Evolutionary conservation across 78 protist genomes (phyloP), one percentile per base, ranked within the genome.

Genomic region (Dictyostelium citrinum): DNA sequence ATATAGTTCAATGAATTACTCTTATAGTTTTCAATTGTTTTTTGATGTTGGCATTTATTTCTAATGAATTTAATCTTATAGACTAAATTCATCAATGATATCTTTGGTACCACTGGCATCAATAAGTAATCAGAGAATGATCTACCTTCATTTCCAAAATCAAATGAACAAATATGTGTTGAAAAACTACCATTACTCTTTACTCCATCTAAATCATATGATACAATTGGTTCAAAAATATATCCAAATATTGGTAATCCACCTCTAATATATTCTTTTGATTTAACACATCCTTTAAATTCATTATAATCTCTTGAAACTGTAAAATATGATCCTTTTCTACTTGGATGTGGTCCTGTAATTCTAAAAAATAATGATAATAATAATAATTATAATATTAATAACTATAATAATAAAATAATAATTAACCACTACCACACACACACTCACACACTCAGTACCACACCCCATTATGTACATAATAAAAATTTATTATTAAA

Each of bases 341-440:
- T 84, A 46, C 75, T 60, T 60, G 91, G 91, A 41, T 84, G 91
- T 60, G 82, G 82, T 14, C 91, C 91, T 70, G 91, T 24, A 20
- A 84, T 27, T 84, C 91, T 84, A 55, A 20, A 14, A 49, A 8
- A n/a, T n/a, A n/a, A n/a, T n/a, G n/a, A n/a, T n/a, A n/a, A n/a
- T n/a, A n/a, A n/a, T n/a, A 6, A 11, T 29, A 29, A 68, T 22
- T 11, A 12, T 37, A 39, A 39, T 39, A 39, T 39, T 39, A 39
- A 39, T 39, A 39, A 39, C 2, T 5, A 39, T 39, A 39, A 39
- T 39, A 39, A n/a, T n/a, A n/a, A n/a, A n/a, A n/a, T n/a, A n/a
- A n/a, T n/a, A n/a, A n/a, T n/a, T n/a, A n/a, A n/a, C n/a, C n/a
- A n/a, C n/a, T n/a, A n/a, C n/a, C n/a, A n/a, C n/a, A 45, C 51